phyloP scores from a whole-genome alignment of 768 basidiomycete genomes.

The Roridomyces roridus region DNA sequence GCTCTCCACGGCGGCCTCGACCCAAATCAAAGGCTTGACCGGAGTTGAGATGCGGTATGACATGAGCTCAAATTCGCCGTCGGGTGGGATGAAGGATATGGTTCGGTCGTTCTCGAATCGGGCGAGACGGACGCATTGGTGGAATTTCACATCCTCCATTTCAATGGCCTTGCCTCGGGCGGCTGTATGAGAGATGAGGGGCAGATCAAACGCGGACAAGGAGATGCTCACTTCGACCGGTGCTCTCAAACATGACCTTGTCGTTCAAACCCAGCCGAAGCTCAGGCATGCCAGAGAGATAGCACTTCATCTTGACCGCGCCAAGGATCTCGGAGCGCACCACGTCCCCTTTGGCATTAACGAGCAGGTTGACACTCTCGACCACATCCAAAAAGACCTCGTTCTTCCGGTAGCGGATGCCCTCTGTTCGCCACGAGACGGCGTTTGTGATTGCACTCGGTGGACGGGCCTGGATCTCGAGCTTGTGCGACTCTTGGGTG shows the following conservation, averaged over 20 bases:
- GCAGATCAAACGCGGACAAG: background rate
- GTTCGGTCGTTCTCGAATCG: slow-evolving; percentile 99
- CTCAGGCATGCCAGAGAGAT: slow-evolving; percentile 99
- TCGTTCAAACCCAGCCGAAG: slow-evolving; percentile 94
- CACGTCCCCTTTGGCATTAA: slow-evolving; percentile 96
- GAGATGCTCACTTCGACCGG: slow-evolving; percentile 80
- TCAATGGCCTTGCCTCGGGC: slow-evolving; percentile 97
- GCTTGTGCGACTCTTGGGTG: slow-evolving; percentile 97
- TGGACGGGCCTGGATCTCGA: slow-evolving; percentile 90
- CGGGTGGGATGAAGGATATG: slow-evolving; percentile 98
- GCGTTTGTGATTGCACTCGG: slow-evolving; percentile 98
- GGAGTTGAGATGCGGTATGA: slow-evolving; percentile 95
- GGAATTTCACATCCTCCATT: slow-evolving; percentile 99
- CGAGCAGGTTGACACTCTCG: slow-evolving; percentile 87
- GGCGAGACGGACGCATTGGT: slow-evolving; percentile 97
- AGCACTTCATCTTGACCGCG: slow-evolving; percentile 99
- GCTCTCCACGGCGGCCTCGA: slow-evolving; percentile 95
- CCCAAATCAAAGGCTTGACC: slow-evolving; percentile 97
- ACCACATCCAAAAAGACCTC: slow-evolving; percentile 99
- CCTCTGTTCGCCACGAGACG: slow-evolving; percentile 98
- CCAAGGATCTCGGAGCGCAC: slow-evolving; percentile 97
- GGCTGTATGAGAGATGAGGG: slow-evolving; percentile 46
- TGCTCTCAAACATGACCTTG: slow-evolving; percentile 99
- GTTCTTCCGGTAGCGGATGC: slow-evolving; percentile 97
- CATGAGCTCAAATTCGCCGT: slow-evolving; percentile 99